phyloP scores from a whole-genome alignment of 305 asterid species.

The Ajuga reptans region DNA sequence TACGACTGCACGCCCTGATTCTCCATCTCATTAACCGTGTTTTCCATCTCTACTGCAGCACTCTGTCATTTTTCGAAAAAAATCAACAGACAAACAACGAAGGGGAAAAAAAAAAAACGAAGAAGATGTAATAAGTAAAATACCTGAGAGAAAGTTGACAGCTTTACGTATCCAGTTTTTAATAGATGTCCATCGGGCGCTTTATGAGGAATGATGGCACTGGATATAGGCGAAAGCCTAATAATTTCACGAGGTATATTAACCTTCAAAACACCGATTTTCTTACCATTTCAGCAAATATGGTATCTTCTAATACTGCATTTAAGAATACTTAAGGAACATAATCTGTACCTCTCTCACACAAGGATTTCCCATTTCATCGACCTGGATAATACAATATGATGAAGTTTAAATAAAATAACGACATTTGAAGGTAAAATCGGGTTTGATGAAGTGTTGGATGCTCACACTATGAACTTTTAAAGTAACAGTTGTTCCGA shows the following conservation, averaged over 20 bases:
- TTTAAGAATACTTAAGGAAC: background rate
- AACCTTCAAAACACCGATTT: conserved; percentile 36
- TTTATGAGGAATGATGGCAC: conserved; percentile 65
- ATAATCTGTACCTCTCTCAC: conserved; percentile 54
- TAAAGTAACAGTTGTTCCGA: conserved; percentile 73
- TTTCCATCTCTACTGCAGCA: conserved; percentile 82
- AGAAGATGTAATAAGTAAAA: background rate
- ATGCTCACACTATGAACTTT: conserved; percentile 66
- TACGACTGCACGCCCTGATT: conserved; percentile 78
- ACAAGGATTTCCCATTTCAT: conserved; percentile 35
- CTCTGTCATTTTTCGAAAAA: conserved; percentile 34
- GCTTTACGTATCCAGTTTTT: conserved; percentile 78
- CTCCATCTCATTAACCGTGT: conserved; percentile 72
- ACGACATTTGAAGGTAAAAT: background rate
- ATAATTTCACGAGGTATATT: conserved; percentile 79
- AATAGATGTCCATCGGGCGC: conserved; percentile 57
- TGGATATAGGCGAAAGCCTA: conserved; percentile 65
- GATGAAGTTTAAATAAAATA: background rate
- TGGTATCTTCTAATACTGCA: background rate
- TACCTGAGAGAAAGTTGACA: conserved; percentile 83
- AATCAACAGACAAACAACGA: background rate
- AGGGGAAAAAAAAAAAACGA: background rate
- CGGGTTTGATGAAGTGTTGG: background rate
- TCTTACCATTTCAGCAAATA: background rate
- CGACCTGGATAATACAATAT: conserved; percentile 39